These are phyloP conservation scores for Stevia rebaudiana DNA, from an alignment of 140 eudicot species.

Conservation along the genomic window DNA sequence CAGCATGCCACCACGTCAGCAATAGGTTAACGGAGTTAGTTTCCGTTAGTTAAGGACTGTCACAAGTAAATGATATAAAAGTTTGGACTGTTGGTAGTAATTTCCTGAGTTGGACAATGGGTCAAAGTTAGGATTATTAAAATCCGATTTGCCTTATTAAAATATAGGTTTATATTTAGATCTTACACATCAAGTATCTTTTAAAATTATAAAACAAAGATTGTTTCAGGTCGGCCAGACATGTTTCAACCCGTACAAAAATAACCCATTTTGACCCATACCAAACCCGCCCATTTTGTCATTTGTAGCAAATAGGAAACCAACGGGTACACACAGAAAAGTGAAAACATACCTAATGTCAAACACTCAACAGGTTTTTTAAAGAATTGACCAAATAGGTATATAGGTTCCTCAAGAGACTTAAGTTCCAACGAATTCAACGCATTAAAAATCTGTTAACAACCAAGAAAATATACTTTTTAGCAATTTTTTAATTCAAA, in stretches of 20 bases:
- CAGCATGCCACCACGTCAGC: too few relatives aligned
- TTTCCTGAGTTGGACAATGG: too few relatives aligned
- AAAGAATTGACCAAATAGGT: slow-evolving; percentile 89
- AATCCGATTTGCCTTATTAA: too few relatives aligned
- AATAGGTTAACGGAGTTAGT: too few relatives aligned
- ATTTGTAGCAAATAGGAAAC: slow-evolving; percentile 3
- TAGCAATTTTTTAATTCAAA: slow-evolving; percentile 7
- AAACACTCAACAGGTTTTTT: slow-evolving; percentile 92
- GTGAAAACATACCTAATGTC: slow-evolving; percentile 72
- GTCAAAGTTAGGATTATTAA: too few relatives aligned
- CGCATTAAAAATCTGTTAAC: slow-evolving; percentile 70
- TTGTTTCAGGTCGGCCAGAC: not conserved
- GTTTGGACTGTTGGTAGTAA: too few relatives aligned
- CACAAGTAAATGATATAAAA: too few relatives aligned
- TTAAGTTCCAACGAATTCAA: slow-evolving; percentile 89
- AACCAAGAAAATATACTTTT: not conserved
- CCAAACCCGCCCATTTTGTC: not conserved
- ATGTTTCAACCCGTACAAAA: not conserved
- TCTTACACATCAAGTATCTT: not conserved
- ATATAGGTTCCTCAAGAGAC: slow-evolving; percentile 92
- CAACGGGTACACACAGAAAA: not conserved
- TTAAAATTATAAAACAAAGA: not conserved
- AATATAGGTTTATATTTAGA: not conserved
- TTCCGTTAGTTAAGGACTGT: too few relatives aligned
- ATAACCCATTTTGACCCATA: not conserved